Evolutionary conservation across 176 grass and related monocot genomes (phyloP), one percentile per base, ranked within the genome.

Genomic region (Oryza longistaminata): DNA sequence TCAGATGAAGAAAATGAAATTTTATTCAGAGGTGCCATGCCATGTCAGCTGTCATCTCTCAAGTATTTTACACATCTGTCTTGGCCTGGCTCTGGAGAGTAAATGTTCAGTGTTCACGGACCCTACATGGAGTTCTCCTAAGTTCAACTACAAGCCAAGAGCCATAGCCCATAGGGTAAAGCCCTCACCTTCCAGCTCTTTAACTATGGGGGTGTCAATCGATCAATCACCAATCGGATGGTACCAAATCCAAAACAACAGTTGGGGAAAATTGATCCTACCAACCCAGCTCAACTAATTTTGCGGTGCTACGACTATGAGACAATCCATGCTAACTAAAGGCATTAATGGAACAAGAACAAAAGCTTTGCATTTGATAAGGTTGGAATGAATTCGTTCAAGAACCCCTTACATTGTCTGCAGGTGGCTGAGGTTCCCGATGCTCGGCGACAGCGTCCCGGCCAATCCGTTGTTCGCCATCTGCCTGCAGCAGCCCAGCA

Each of bases 391-490:
- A 76, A 77, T 55, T 77, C 31, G 11, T 83, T 39, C 37, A 42
- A 12, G 46, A 77, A 50, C 39, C 77, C 52, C 89, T 90, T 67
- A 98, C 96, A 96, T 89, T 66, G 91, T 94, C 81, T 98, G 96
- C 60, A 98, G 78, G 85, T 94, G 88, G 75, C 87, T 94, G 73
- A 98, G 93, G 80, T 94, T 98, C 58, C 93, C 96, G 12, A 99
- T 83, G 74, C 88, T 98, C 27, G 88, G 91, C 61, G 93, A 98
- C 52, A 98, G 85, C 19, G 85, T 76, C 29, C 96, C 96, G 1
- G 93, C 81, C 81, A 98, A 77, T 1, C 71, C 88, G 58, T 91
- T 94, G 72, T 91, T 99, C 27, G 96, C 93, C 96, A 99, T 94
- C 85, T 99, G 93, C 86, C 96, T 99, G 92, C 87, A 88, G 6